phyloP scores from a whole-genome alignment of 139 green algal species.

The Chlorella ohadii region DNA sequence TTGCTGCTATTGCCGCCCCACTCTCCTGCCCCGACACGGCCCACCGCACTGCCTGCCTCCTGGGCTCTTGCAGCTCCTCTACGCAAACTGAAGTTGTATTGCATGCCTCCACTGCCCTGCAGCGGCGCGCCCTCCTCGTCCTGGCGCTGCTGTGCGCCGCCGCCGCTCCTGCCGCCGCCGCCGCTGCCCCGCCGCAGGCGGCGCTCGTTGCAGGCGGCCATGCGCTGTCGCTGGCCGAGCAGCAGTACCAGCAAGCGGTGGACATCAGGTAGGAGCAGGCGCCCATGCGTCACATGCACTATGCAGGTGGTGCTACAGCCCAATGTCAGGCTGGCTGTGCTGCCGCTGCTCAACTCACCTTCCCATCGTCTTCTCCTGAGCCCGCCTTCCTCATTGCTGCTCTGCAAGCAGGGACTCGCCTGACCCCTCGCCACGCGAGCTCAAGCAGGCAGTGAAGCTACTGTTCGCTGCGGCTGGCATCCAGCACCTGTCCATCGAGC shows the following conservation, averaged over 20 bases:
- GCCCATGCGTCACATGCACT: not conserved
- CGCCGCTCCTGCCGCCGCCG: too few species aligned
- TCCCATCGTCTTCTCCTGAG: not conserved
- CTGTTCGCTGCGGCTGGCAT: constrained; percentile 57
- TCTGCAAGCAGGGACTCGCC: constrained; percentile 23
- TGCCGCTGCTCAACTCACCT: not conserved
- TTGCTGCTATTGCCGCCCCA: too few species aligned
- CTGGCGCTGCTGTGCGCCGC: too few species aligned
- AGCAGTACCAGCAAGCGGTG: constrained; percentile 47
- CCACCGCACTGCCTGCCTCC: too few species aligned
- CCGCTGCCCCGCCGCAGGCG: too few species aligned
- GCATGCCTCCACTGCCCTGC: too few species aligned
- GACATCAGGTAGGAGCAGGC: constrained; percentile 30
- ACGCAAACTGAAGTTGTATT: too few species aligned
- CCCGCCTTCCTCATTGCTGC: not conserved
- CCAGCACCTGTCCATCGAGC: constrained; percentile 37
- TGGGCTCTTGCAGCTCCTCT: too few species aligned
- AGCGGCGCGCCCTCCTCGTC: too few species aligned
- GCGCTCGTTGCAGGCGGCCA: too few species aligned
- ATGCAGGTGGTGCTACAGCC: too few species aligned
- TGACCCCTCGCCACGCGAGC: constrained; percentile 23
- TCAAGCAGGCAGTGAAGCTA: constrained; percentile 47
- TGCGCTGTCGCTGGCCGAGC: constrained; percentile 31
- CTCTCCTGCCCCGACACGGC: too few species aligned
- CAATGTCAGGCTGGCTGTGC: not conserved